A percentile compares a stretch with the other conserved stretches of the same genome.
phyloP scores from a whole-genome alignment of 1,284 basidiomycete species.

The Pseudozyma flocculosa region DNA sequence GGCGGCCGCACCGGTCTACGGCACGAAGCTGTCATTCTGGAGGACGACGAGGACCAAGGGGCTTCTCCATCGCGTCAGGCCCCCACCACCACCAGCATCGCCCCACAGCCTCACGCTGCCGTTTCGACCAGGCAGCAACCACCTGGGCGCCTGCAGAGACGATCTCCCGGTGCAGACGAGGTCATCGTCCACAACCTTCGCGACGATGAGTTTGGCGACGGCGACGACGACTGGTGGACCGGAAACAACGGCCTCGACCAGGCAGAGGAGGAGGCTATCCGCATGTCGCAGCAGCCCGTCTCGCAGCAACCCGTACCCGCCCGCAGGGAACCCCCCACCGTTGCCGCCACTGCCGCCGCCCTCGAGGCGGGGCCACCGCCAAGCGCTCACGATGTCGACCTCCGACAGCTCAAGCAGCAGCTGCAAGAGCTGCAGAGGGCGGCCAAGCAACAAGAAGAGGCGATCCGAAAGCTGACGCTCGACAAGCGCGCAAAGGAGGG shows the following conservation, averaged over 20 bases:
- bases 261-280: conserved; percentile 31
- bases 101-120: too few relatives aligned
- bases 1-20: too few relatives aligned
- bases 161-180: conserved; percentile 14
- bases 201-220: conserved; percentile 24
- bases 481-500: conserved; percentile 39
- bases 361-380: too few relatives aligned
- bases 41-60: too few relatives aligned
- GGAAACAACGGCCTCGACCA: conserved; percentile 27
- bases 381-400: background rate
- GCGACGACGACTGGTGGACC: conserved; percentile 36
- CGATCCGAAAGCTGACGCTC: conserved; percentile 25
- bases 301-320: background rate
- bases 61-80: too few relatives aligned
- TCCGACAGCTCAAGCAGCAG: conserved; percentile 13
- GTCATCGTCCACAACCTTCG: conserved; percentile 25
- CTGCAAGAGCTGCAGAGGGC: conserved; percentile 21
- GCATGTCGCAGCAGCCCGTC: conserved; percentile 28
- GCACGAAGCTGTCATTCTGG: too few relatives aligned
- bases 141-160: too few relatives aligned
- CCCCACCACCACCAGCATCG: too few relatives aligned
- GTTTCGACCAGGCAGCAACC: too few relatives aligned
- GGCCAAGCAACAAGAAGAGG: conserved; percentile 17
- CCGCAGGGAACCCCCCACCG: too few relatives aligned
- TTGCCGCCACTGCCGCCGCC: too few relatives aligned